A percentile compares a stretch with the other conserved stretches of the same genome.
Conservation (phyloP, 768 basidiomycete genomes). For the Vararia minispora region DNA sequence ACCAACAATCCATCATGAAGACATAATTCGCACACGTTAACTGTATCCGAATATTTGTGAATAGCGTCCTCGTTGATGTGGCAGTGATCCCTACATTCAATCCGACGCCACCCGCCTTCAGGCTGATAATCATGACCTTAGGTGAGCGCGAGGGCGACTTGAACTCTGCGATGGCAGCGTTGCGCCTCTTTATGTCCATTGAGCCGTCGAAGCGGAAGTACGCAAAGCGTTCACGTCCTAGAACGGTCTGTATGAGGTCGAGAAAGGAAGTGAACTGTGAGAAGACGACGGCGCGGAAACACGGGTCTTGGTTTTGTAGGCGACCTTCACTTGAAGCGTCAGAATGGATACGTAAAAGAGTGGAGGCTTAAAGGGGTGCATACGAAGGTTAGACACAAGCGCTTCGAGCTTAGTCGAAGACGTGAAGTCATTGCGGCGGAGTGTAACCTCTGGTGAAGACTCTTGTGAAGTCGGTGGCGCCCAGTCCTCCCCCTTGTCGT, state of each 20-base stretch:
- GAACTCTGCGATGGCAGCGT: constrained; percentile 68
- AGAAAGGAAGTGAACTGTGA: constrained; percentile 87
- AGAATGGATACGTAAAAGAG: neutral
- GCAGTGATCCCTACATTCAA: too few relatives aligned
- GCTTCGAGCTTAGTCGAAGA: constrained; percentile 91
- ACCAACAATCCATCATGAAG: constrained; percentile 94
- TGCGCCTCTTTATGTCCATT: constrained; percentile 79
- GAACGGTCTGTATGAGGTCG: constrained; percentile 62
- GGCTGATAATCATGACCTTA: constrained; percentile 64
- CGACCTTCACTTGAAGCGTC: constrained; percentile 29
- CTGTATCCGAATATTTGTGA: constrained; percentile 21
- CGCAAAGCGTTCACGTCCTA: constrained; percentile 58
- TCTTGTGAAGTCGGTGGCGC: constrained; percentile 22
- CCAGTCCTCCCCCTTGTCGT: constrained; percentile 16
- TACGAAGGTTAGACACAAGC: constrained; percentile 60
- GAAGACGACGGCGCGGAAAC: constrained; percentile 78
- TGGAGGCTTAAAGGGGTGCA: constrained; percentile 12
- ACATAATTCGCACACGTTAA: constrained; percentile 76
- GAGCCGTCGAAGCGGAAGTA: constrained; percentile 86
- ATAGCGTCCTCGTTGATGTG: too few relatives aligned
- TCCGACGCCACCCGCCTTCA: constrained; percentile 91
- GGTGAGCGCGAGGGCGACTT: constrained; percentile 56
- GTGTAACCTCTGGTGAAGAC: constrained; percentile 33
- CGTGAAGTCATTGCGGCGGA: constrained; percentile 75
- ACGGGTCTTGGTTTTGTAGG: constrained; percentile 59